A percentile compares a stretch with the other conserved stretches of the same genome.
These are phyloP conservation scores for Paecilomyces formosus DNA, from an alignment of 2,329 filamentous ascomycete species.

Conservation along the genomic window DNA sequence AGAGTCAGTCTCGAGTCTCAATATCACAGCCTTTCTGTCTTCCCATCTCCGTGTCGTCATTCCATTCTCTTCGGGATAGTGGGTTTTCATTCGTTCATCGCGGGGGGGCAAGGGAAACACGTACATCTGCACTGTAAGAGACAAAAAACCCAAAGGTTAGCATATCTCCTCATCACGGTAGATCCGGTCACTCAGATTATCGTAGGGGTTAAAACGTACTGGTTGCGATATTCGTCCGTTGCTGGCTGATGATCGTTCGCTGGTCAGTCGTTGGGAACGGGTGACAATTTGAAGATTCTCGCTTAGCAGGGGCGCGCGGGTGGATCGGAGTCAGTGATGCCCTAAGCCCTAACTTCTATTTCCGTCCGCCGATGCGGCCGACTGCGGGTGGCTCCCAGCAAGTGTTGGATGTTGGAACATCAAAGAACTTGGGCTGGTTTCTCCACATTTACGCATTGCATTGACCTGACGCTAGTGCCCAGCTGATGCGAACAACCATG, in stretches of 20 bases:
- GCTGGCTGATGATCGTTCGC: conserved; percentile 34
- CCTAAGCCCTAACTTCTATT: conserved; percentile 32
- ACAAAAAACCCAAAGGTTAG: conserved; percentile 42
- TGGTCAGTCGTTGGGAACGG: conserved; percentile 23
- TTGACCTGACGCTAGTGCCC: background rate
- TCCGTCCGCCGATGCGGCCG: conserved; percentile 6
- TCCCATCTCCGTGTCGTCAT: conserved; percentile 10
- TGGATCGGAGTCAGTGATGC: conserved; percentile 14
- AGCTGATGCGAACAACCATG: background rate
- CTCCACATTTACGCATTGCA: background rate
- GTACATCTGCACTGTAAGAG: conserved; percentile 79
- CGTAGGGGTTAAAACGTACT: conserved; percentile 29
- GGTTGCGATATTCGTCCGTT: conserved; percentile 36
- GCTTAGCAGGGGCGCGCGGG: conserved; percentile 35
- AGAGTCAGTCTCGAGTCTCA: conserved; percentile 15
- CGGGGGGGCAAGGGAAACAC: conserved; percentile 30
- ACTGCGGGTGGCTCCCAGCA: background rate
- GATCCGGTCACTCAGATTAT: background rate
- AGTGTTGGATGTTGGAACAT: background rate
- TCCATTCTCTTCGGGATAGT: conserved; percentile 1
- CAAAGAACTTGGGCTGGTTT: background rate
- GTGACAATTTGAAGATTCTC: conserved; percentile 35
- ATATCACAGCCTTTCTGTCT: conserved; percentile 2
- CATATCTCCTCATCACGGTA: conserved; percentile 12
- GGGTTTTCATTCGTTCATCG: conserved; percentile 16